Percentiles rank a stretch among this genome's conserved stretches.
Conservation (phyloP, 2,329 filamentous ascomycete genomes). For the Leptosphaerulina australis region DNA sequence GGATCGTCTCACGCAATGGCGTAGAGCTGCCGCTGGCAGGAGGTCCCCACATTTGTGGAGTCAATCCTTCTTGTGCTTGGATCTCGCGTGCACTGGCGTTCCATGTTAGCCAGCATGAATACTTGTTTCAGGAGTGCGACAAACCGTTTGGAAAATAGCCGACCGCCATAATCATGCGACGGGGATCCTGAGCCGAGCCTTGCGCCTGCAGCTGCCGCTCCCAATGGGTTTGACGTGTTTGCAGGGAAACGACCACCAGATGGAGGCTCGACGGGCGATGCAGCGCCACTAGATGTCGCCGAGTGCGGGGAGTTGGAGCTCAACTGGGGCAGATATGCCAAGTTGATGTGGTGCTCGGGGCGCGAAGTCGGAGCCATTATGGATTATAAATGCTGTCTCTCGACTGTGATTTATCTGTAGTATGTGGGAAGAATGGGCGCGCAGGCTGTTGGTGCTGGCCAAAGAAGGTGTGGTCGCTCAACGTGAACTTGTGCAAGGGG, state of each 20-base stretch:
- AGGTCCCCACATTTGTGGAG: constrained; percentile 81
- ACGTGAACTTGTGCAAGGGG: constrained; percentile 30
- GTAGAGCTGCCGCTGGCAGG: constrained; percentile 96
- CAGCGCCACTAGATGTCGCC: constrained; percentile 78
- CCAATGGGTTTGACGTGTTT: constrained; percentile 63
- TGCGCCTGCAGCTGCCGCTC: constrained; percentile 59
- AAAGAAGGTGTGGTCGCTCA: constrained; percentile 43
- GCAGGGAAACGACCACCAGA: constrained; percentile 75
- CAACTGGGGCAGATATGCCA: constrained; percentile 77
- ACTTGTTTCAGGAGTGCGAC: constrained; percentile 49
- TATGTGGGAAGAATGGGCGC: neutral
- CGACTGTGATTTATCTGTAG: constrained; percentile 25
- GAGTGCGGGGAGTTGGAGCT: constrained; percentile 72
- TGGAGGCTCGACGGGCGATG: constrained; percentile 78
- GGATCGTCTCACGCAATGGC: constrained; percentile 94
- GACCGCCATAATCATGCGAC: constrained; percentile 81
- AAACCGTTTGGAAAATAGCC: constrained; percentile 92
- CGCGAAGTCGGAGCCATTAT: constrained; percentile 87
- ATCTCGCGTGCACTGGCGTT: constrained; percentile 83
- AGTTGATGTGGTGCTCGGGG: constrained; percentile 78
- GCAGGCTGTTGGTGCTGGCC: constrained; percentile 45
- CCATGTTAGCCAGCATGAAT: constrained; percentile 37
- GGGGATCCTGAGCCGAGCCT: constrained; percentile 93
- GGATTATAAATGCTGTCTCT: constrained; percentile 64
- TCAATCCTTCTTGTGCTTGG: constrained; percentile 90